Base-by-base conservation (phyloP, 2,329 filamentous ascomycete species). In the Pseudopyrenochaeta lycopersici region DNA sequence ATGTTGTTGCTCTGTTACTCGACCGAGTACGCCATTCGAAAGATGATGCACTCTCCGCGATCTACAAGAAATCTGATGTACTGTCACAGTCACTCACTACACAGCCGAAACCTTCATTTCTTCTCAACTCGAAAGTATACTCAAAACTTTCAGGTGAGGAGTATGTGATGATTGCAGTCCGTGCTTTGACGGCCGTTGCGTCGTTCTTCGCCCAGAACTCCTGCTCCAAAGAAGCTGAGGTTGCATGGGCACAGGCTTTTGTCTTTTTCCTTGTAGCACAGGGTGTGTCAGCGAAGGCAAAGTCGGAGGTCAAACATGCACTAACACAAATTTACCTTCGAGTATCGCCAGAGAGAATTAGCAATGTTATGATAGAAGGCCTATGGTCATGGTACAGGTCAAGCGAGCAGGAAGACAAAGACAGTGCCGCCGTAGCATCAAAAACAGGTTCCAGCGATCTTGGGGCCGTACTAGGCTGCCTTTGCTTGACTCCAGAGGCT, bases 81-180 rank as follows among this genome's bases (percentile, higher is more conserved):
- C 74, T 84, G 20, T 84, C 87, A 44, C 87, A 91, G 64, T 86
- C 86, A 10, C 81, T 96, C 54, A 82, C 83, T 1, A 75, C 88
- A 32, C 87, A 88, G n/a, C 88, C 91, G 0, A 97, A 96, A 72
- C 88, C 90, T 12, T 96, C 94, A 0, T 95, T 96, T 73, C 80
- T 98, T 17, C 82, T 98, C 5, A 97, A 91, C 67, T 84, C 90
- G 30, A 89, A 90, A 56, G 86, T 97, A 4, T 98, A 95, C 76
- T 88, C 88, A 32, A 97, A 97, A 70, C 69, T 97, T 20, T 82
- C 84, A 2, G 78, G 82, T 0, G 87, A 89, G 50, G 90, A 93
- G 47, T 95, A 99, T 66, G 80, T 92, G 17, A 81, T 80, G 48
- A 97, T 95, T 91, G 84, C 91, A 46, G 80, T 88, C 36, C 85